Evolutionary conservation across 2,329 filamentous ascomycete species (phyloP), one percentile per base, ranked within the genome.

Genomic region (Phyllosticta paracitricarpa): DNA sequence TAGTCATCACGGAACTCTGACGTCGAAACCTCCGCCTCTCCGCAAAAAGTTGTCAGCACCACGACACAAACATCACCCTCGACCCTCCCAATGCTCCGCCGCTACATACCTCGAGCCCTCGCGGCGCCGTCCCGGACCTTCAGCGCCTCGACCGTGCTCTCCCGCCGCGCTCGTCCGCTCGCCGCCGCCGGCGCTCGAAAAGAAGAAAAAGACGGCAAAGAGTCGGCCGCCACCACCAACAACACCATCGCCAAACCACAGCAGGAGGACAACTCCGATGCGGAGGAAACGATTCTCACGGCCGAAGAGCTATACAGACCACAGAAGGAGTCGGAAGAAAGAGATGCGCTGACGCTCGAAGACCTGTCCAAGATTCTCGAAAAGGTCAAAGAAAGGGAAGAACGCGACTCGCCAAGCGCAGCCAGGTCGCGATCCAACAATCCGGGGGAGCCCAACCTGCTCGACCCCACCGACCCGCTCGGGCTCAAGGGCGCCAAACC

Each of bases 401-500:
- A 8, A 48, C 17, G 14, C 40, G 5, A n/a, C 40, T 6, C 14
- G 33, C 33, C 33, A n/a, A 48, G 10, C 35, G 6, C 40, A 30
- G 28, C 19, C 19, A 22, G 19, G 19, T 22, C 19, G 19, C 40
- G 40, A n/a, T 17, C 3, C 14, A 7, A 17, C 40, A 4, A 19
- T 48, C 40, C 14, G 40, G 14, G 40, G n/a, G 1, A 1, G 40
- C 40, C 58, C 6, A 17, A 3, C 52, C 30, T 55, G 30, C 58
- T 60, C 52, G 57, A 59, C 33, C 12, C 22, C 1, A 22, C 3
- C 33, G 59, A 61, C 54, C 59, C 58, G 12, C 58, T 61, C 6
- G 51, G 51, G 24, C 54, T 61, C 33, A 33, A 35, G 14, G 14
- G 14, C 54, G 17, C 35, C 8, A 9, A 22, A 10, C 40, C 58